Evolutionary conservation across 106 monocot species (phyloP).

Genomic region (Dendrobium catenatum): DNA sequence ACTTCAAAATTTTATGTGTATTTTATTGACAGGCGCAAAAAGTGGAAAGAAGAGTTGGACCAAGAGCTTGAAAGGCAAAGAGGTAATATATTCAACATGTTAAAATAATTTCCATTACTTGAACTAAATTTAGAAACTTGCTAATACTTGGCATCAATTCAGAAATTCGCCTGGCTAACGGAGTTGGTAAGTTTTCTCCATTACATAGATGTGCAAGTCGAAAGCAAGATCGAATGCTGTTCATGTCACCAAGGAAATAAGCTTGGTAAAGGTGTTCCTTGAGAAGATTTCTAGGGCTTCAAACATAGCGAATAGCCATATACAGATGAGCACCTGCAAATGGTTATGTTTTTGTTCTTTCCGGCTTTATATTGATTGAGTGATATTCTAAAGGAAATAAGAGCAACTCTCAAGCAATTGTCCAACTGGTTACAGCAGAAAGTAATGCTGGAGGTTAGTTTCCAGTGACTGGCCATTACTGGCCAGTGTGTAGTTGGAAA

Average conservation of each 20-base stretch:
- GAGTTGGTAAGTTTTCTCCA: constrained; percentile 42
- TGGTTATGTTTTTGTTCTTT: not conserved
- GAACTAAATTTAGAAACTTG: not conserved
- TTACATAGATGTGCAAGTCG: constrained; percentile 26
- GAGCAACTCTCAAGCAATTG: not conserved
- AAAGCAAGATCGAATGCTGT: constrained; percentile 35
- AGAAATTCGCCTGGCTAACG: constrained; percentile 47
- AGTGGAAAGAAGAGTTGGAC: constrained; percentile 88
- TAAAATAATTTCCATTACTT: not conserved
- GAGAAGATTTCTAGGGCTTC: not conserved
- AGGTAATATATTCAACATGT: constrained; percentile 22
- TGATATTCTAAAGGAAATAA: not conserved
- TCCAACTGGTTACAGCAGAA: not conserved
- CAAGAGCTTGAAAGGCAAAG: constrained; percentile 70
- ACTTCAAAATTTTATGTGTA: not conserved
- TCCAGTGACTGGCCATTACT: not conserved
- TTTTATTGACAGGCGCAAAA: constrained; percentile 40
- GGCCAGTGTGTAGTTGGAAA: not conserved
- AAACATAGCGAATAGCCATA: not conserved
- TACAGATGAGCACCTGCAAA: not conserved
- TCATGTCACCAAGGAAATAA: constrained; percentile 32
- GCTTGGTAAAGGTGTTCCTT: not conserved
- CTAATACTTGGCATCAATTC: constrained; percentile 14
- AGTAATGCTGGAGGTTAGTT: not conserved
- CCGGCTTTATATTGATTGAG: too few species aligned